phyloP scores from a whole-genome alignment of 176 grass and related monocot genomes.

The barley (Hordeum vulgare) region MorexV3_pseudomolecules_assembly NC_058520.1:426218834-426219333 shows the following conservation, averaged over 20 bases:
- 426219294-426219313: neutral
- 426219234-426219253: no score
- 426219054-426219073: constrained; percentile 1
- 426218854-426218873: no score
- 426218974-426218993: neutral
- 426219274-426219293: no score
- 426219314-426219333: neutral
- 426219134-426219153: no score
- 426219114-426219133: neutral
- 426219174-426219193: neutral
- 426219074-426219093: constrained; percentile 27
- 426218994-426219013: neutral
- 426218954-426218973: neutral
- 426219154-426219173: neutral
- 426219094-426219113: neutral
- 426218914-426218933: neutral
- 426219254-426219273: no score
- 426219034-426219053: neutral
- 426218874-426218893: no score
- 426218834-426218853: neutral
- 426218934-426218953: neutral
- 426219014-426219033: neutral
- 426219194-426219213: no score
- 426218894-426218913: neutral
- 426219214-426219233: no score